Evolutionary conservation across 495 filamentous ascomycete genomes (phyloP), one percentile per base, ranked within the genome.

Genomic region (Lasiosphaeria ovina): DNA sequence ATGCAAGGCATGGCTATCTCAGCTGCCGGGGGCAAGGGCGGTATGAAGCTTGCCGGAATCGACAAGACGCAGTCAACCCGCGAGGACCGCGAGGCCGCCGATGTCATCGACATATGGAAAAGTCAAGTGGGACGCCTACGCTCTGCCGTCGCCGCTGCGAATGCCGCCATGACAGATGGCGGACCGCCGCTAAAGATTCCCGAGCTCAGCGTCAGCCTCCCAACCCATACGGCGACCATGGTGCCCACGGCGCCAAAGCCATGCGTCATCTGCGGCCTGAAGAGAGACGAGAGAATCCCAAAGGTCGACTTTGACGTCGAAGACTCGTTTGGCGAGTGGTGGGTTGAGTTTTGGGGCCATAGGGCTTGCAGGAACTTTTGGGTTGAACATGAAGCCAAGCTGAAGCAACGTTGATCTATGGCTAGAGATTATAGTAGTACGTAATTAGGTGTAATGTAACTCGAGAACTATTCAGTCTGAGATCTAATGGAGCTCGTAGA

Each of bases 321-420:
- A 62, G 94, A 97, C 76, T 91, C 87, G 72, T 93, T 96, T 77
- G 91, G 90, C 44, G 92, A 97, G 74, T 97, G 91, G 91, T 98
- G 94, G 94, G 80, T 88, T 12, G 90, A 95, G 40, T 87, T 93
- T 72, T 95, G 91, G 91, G 87, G 89, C 0, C 89, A 96, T 76
- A 74, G 85, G 14, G 83, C 83, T 56, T 98, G 94, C 73, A 82
- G 82, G 67, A 83, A 82, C 57, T 97, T 96, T 66, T 98, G 94
- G 94, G 76, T 88, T 53, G 80, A 83, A 64, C 87, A 95, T 73
- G 86, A 85, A 65, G 74, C 74, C 17, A 74, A 79, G 54, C 77
- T 96, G 64, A 77, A 79, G 63, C 84, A 88, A 71, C 80, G 87
- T 42, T 42, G 38, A 42, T 42, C 1, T 42, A 42, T 12, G 38